These are phyloP conservation scores for Skeletonema marinoi DNA, from an alignment of 108 stramenopile genomes.

Conservation along the genomic window DNA sequence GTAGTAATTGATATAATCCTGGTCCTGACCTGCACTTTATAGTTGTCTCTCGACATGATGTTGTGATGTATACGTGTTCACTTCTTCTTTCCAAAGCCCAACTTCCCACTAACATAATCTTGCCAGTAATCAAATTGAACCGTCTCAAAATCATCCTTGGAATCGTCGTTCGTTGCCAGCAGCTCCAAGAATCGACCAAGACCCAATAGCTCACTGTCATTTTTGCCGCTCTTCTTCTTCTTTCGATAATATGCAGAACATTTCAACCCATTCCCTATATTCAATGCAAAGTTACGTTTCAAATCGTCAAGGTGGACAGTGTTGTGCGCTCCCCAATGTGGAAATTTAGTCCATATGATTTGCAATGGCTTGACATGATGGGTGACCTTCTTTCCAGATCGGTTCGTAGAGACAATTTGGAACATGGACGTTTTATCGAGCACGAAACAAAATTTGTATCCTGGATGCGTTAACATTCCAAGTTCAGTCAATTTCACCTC, in stretches of 20 bases:
- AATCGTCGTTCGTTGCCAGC: conserved; percentile 47
- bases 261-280: conserved; percentile 77
- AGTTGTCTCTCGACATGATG: no score
- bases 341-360: conserved; percentile 96
- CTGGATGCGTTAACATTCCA: conserved; percentile 86
- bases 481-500: conserved; percentile 95
- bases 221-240: conserved; percentile 35
- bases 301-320: conserved; percentile 96
- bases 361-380: conserved; percentile 96
- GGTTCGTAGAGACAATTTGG: conserved; percentile 66
- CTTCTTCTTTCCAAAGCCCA: conserved; percentile 27
- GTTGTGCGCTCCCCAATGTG: conserved; percentile 82
- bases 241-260: conserved; percentile 81
- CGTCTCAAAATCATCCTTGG: conserved; percentile 55
- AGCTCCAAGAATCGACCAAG: conserved; percentile 64
- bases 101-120: conserved; percentile 64
- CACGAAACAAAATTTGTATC: conserved; percentile 91
- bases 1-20: no score
- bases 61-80: not conserved
- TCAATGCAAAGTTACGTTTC: conserved; percentile 93
- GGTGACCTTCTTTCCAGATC: conserved; percentile 59
- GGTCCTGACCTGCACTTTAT: no score
- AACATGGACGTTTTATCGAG: conserved; percentile 98
- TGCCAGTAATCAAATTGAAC: conserved; percentile 73
- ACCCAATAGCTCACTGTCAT: conserved; percentile 61